These are phyloP conservation scores for Nitzschia putrida DNA, from an alignment of 108 stramenopile species.

Conservation along the genomic window DNA sequence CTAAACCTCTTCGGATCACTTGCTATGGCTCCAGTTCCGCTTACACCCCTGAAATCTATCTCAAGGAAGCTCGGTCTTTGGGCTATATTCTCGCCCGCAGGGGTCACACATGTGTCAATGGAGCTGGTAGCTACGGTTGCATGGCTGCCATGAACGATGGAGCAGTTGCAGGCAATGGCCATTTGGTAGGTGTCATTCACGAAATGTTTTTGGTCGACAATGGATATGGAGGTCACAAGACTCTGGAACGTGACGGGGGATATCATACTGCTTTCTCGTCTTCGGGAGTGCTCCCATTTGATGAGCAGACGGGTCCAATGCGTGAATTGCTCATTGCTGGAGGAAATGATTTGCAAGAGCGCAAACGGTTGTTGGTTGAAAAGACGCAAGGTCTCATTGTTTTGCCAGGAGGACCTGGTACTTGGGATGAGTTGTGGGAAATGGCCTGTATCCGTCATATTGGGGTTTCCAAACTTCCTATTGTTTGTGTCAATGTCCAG, in stretches of 20 bases:
- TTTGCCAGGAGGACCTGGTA: constrained; percentile 93
- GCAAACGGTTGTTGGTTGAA: constrained; percentile 81
- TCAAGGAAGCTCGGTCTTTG: constrained; percentile 62
- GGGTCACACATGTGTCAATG: constrained; percentile 87
- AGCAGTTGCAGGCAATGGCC: constrained; percentile 63
- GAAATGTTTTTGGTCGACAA: constrained; percentile 88
- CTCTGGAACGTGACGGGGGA: constrained; percentile 32
- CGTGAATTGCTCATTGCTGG: constrained; percentile 71
- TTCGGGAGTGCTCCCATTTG: neutral
- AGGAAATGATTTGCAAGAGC: constrained; percentile 84
- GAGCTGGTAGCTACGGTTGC: constrained; percentile 82
- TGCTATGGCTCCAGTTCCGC: constrained; percentile 84
- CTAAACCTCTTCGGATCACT: constrained; percentile 59
- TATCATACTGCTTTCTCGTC: constrained; percentile 55
- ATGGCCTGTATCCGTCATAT: constrained; percentile 88
- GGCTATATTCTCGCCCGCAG: constrained; percentile 71
- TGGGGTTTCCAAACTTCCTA: constrained; percentile 67
- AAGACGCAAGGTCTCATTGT: constrained; percentile 84
- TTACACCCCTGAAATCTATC: constrained; percentile 63
- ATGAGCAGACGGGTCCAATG: constrained; percentile 32
- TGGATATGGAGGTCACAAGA: constrained; percentile 28
- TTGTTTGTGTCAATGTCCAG: constrained; percentile 86
- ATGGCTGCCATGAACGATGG: constrained; percentile 92
- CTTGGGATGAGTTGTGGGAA: constrained; percentile 92
- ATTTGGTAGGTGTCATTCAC: constrained; percentile 90